phyloP scores from a whole-genome alignment of 1,284 basidiomycete genomes.

The Sporisorium graminicola region DNA sequence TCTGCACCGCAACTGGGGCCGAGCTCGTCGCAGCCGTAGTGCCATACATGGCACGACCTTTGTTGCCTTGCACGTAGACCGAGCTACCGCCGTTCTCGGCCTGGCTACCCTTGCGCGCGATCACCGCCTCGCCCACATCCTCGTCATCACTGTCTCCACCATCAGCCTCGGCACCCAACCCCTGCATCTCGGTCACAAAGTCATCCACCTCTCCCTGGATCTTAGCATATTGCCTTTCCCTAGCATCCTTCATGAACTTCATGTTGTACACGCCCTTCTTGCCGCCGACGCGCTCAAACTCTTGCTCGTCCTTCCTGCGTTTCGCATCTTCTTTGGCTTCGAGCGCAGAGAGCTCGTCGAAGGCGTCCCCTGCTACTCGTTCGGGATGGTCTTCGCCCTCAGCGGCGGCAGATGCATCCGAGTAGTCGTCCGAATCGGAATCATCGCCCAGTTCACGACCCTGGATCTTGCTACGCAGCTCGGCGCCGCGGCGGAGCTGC shows the following conservation, averaged over 20 bases:
- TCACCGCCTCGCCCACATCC: constrained; percentile 20
- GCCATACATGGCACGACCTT: constrained; percentile 59
- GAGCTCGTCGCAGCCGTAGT: constrained; percentile 3
- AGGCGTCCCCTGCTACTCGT: constrained; percentile 31
- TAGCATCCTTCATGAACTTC: constrained; percentile 70
- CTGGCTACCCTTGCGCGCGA: constrained; percentile 3
- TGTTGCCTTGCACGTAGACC: constrained; percentile 40
- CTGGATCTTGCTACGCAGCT: constrained; percentile 58
- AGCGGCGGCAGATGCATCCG: constrained; percentile 17
- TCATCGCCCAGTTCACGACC: constrained; percentile 42
- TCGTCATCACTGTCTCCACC: constrained; percentile 20
- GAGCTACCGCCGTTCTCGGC: constrained; percentile 10
- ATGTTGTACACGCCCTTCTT: constrained; percentile 65
- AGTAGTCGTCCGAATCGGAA: constrained; percentile 30
- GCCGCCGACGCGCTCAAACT: constrained; percentile 47
- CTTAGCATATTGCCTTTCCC: constrained; percentile 52
- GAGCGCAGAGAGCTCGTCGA: constrained; percentile 58
- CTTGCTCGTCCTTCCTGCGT: constrained; percentile 37
- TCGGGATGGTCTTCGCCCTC: background rate
- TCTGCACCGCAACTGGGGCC: background rate
- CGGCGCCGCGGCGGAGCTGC: constrained; percentile 54
- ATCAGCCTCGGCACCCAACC: constrained; percentile 24
- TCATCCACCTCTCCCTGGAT: constrained; percentile 55
- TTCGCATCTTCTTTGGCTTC: constrained; percentile 44
- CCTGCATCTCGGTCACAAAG: constrained; percentile 51